Conservation (phyloP, 345 rosid genomes). For the Populus ilicifolia region DNA sequence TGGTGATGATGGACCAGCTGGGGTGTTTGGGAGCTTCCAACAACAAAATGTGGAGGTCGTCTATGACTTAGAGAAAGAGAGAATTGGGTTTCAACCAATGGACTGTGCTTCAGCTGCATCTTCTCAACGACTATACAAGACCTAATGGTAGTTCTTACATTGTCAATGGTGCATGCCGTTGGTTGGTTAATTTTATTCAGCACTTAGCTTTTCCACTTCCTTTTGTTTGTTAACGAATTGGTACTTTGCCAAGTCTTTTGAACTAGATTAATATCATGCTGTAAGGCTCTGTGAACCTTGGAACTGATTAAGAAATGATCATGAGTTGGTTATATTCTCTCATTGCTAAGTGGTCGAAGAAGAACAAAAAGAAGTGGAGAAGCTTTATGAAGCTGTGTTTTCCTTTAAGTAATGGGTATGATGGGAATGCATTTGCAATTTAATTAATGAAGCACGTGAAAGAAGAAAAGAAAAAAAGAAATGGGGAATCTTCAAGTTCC, state of each 20-base stretch:
- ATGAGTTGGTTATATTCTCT: not conserved
- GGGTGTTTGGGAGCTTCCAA: constrained; percentile 78
- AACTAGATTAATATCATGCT: not conserved
- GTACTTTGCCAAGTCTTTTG: not conserved
- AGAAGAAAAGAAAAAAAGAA: too few relatives aligned
- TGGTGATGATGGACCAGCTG: constrained; percentile 68
- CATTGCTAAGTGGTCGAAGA: not conserved
- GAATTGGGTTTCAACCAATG: constrained; percentile 71
- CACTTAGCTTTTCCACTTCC: not conserved
- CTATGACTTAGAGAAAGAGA: constrained; percentile 71
- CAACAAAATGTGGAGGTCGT: constrained; percentile 75
- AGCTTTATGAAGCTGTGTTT: not conserved
- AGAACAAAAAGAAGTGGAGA: not conserved
- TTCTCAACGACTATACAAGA: constrained; percentile 48
- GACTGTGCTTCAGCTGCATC: constrained; percentile 64
- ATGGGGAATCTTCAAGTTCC: not conserved
- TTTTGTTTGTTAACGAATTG: not conserved
- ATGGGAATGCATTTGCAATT: not conserved
- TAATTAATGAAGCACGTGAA: too few relatives aligned
- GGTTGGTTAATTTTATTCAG: not conserved
- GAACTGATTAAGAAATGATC: not conserved
- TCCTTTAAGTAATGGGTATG: not conserved
- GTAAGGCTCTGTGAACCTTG: not conserved
- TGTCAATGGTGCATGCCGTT: not conserved
- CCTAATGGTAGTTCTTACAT: constrained; percentile 7